Percentiles rank a stretch among this genome's conserved stretches.
Evolutionary conservation across 305 asterid species (phyloP).

Genomic region (Fraxinus paxiana): DNA sequence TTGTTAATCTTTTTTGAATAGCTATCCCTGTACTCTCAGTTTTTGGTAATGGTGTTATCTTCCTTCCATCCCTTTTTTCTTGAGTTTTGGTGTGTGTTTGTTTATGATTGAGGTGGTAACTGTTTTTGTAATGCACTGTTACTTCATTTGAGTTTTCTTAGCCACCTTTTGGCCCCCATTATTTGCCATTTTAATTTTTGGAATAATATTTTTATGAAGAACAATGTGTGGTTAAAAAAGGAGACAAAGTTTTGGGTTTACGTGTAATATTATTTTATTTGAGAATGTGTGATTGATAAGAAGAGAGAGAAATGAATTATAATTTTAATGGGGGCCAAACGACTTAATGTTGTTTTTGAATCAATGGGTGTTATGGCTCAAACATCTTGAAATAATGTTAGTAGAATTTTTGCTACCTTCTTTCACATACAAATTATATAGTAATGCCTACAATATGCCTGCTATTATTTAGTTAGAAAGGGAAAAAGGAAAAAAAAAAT

Average conservation of each 20-base stretch:
- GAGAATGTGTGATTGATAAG: not conserved
- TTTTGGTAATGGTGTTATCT: not conserved
- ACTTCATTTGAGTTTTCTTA: not conserved
- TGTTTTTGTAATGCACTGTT: not conserved
- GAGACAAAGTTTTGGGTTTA: not conserved
- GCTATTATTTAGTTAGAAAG: not conserved
- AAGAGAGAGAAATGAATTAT: not conserved
- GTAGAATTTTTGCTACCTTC: not conserved
- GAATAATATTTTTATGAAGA: not conserved
- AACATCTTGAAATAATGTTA: constrained; percentile 4
- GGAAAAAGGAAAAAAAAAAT: not conserved
- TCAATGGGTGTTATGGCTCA: not conserved
- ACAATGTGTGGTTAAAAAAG: not conserved
- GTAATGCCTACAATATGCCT: not conserved
- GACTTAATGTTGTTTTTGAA: constrained; percentile 2
- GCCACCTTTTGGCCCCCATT: not conserved
- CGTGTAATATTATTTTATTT: not conserved
- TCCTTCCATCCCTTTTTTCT: not conserved
- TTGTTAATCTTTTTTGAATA: not conserved
- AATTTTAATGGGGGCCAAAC: not conserved
- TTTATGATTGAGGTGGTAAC: constrained; percentile 1
- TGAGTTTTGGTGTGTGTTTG: not conserved
- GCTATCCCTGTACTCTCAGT: not conserved
- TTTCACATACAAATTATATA: not conserved
- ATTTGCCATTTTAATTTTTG: not conserved